phyloP scores from a whole-genome alignment of 352 stramenopile species.

The Phytophthora quininea region DNA sequence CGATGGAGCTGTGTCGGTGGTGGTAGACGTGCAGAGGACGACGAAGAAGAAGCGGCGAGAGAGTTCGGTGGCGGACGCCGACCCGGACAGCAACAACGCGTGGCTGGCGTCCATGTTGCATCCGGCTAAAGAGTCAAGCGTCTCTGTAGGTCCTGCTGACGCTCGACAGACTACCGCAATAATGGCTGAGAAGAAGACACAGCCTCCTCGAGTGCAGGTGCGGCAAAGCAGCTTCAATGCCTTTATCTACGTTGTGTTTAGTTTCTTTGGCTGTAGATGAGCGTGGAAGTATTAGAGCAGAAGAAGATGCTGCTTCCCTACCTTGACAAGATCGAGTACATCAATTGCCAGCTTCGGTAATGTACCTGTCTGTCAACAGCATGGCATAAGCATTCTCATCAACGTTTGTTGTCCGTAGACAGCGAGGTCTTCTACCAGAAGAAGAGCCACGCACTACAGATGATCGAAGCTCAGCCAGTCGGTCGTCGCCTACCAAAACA shows the following conservation, averaged over 20 bases:
- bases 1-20: slow-evolving; percentile 13
- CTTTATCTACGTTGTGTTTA: too few relatives aligned
- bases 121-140: slow-evolving; percentile 6
- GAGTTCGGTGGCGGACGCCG: not conserved
- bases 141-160: slow-evolving; percentile 4
- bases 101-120: slow-evolving; percentile 34
- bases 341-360: slow-evolving; percentile 78
- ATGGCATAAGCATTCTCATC: not conserved
- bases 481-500: slow-evolving; percentile 7
- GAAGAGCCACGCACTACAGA: slow-evolving; percentile 10
- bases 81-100: slow-evolving; percentile 22
- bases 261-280: slow-evolving; percentile 42
- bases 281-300: slow-evolving; percentile 60
- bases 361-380: too few relatives aligned
- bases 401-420: slow-evolving; percentile 16
- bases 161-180: slow-evolving; percentile 4
- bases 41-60: slow-evolving; percentile 36
- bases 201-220: not conserved
- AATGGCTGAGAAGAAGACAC: slow-evolving; percentile 17
- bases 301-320: slow-evolving; percentile 88
- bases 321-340: slow-evolving; percentile 89
- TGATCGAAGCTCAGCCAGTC: slow-evolving; percentile 14
- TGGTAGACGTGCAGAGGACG: slow-evolving; percentile 5
- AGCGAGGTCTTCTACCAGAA: slow-evolving; percentile 51
- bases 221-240: too few relatives aligned